Conservation (phyloP, 345 rosid species). For the Heritiera littoralis region DNA sequence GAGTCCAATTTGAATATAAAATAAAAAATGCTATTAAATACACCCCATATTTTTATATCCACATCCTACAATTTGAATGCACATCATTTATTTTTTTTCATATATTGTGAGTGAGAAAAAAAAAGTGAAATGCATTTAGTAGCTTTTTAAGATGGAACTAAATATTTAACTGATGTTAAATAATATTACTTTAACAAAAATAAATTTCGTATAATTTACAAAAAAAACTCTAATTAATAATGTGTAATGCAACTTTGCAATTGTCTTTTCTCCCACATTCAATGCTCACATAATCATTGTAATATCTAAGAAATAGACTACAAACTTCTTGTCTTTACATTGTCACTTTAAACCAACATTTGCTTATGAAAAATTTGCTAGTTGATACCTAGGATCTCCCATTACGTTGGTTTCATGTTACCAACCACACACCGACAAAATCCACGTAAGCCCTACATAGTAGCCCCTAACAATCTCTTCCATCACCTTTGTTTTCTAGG, state of each 20-base stretch:
- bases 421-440: constrained; percentile 20
- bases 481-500: neutral
- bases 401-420: constrained; percentile 21
- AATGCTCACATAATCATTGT: neutral
- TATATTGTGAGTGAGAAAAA: too few relatives aligned
- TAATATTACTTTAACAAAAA: too few relatives aligned
- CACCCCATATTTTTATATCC: too few relatives aligned
- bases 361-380: neutral
- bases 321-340: neutral
- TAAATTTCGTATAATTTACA: too few relatives aligned
- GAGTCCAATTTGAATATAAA: too few relatives aligned
- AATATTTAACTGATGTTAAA: too few relatives aligned
- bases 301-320: neutral
- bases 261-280: neutral
- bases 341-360: neutral
- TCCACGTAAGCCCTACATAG: constrained; percentile 21
- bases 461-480: neutral
- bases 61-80: too few relatives aligned
- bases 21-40: too few relatives aligned
- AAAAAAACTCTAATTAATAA: neutral
- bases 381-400: neutral
- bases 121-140: too few relatives aligned
- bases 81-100: too few relatives aligned
- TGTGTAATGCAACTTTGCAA: neutral
- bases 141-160: too few relatives aligned